Base-by-base conservation (phyloP, 1,284 basidiomycete species). In the Tilletiopsis washingtonensis region DNA sequence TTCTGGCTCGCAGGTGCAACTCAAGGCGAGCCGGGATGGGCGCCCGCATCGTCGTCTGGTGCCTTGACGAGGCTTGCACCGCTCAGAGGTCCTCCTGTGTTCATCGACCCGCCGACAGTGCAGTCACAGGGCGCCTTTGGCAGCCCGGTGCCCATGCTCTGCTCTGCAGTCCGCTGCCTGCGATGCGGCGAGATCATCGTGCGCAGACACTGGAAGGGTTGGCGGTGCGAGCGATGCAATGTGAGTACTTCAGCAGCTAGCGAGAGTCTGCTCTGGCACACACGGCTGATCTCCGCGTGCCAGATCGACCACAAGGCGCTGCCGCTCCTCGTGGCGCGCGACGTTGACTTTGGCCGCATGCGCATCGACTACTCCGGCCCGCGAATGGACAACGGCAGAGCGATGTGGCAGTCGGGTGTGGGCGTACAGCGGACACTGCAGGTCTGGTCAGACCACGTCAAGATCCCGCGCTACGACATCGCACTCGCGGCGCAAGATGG, bases 301-400 rank as follows among this genome's bases (percentile, higher is more conserved):
- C n/a, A 32, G n/a, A 34, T 19, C 20, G 19, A 19, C 29, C 17
- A 38, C 20, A 4, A 14, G 11, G 43, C 43, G 4, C 26, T 11
- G n/a, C 11, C 5, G 29, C 20, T 45, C 27, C 9, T 20, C 7
- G 14, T 20, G n/a, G 20, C 39, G 37, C 37, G 29, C 9, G 23
- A 23, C 27, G 29, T 29, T 14, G 6, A 19, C 26, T 38, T 45
- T 17, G 27, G 29, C 5, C 29, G 43, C 11, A 9, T 45, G 7
- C 29, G 17, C 9, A 34, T 45, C 11, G 11, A 4, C 9, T 45
- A 45, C 17, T 15, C 25, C 9, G 43, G 43, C 24, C 43, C 43
- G 20, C 5, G 43, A n/a, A 45, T 45, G 43, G 43, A 45, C 26
- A 45, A 45, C 19, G 43, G 43, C 4, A 34, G 27, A n/a, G 25